Percentiles rank a stretch among this genome's conserved stretches.
Evolutionary conservation across 2,329 filamentous ascomycete species (phyloP).

Genomic region (Microthyrium microscopicum): DNA sequence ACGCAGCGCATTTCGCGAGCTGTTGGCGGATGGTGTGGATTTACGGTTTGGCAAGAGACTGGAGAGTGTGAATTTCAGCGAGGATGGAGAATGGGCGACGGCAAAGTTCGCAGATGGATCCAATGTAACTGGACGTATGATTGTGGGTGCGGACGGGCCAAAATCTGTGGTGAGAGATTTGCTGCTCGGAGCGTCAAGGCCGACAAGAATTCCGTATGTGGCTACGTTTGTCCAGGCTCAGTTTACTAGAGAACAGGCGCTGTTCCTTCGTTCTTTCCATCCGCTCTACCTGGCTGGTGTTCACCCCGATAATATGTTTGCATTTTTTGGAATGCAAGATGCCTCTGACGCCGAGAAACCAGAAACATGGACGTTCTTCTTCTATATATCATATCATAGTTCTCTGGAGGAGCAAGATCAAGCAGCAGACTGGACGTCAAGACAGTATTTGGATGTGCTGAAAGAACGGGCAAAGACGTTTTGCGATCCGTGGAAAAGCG

Average conservation of each 20-base stretch:
- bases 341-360: constrained; percentile 21
- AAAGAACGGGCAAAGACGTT: constrained; percentile 24
- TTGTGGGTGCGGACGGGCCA: constrained; percentile 21
- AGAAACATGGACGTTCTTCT: constrained; percentile 28
- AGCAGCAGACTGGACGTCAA: constrained; percentile 20
- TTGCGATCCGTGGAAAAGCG: constrained; percentile 28
- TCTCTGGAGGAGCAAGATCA: constrained; percentile 24
- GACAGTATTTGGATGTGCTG: constrained; percentile 22
- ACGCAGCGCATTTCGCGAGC: constrained; percentile 17
- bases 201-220: constrained; percentile 25
- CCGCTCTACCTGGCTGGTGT: constrained; percentile 26
- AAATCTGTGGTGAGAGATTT: constrained; percentile 10
- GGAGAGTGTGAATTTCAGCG: neutral
- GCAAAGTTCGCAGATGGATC: constrained; percentile 20
- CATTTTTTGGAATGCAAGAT: constrained; percentile 30
- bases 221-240: constrained; percentile 29
- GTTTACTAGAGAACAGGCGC: constrained; percentile 26
- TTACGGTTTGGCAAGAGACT: constrained; percentile 10
- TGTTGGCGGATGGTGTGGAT: constrained; percentile 16
- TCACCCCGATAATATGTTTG: constrained; percentile 28
- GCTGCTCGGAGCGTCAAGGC: constrained; percentile 16
- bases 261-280: constrained; percentile 27
- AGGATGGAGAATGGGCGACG: constrained; percentile 9
- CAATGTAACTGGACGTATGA: constrained; percentile 15
- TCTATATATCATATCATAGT: constrained; percentile 30